Percentiles rank a stretch among this genome's conserved stretches.
phyloP scores from a whole-genome alignment of 2,329 filamentous ascomycete species.

The Colletotrichum salicis region DNA sequence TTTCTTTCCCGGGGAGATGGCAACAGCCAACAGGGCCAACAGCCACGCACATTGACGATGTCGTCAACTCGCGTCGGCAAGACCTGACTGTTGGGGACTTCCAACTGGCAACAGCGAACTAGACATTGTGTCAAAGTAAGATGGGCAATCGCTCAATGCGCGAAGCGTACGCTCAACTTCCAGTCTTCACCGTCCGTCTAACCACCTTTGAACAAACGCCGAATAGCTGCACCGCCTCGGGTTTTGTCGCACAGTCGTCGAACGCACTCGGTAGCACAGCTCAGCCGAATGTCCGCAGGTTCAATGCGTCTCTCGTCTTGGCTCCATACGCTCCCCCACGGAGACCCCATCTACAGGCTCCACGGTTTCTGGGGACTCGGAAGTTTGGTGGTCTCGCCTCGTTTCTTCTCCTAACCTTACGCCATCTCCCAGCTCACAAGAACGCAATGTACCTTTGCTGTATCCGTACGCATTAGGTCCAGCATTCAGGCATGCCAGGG shows the following conservation, averaged over 20 bases:
- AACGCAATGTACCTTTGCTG: background rate
- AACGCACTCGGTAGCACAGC: background rate
- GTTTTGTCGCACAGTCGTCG: conserved; percentile 3
- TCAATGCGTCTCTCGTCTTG: conserved; percentile 2
- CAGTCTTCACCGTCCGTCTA: background rate
- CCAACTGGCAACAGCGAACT: background rate
- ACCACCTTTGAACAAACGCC: background rate
- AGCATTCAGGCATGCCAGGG: background rate
- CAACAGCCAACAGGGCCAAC: background rate
- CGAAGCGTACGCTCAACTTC: background rate
- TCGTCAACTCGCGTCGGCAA: background rate
- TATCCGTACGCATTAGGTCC: background rate
- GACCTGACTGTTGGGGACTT: background rate
- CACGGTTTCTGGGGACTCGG: conserved; percentile 20
- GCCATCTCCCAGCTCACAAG: background rate
- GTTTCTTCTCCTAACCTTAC: background rate
- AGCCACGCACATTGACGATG: background rate
- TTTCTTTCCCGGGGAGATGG: background rate
- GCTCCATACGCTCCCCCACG: conserved; percentile 14
- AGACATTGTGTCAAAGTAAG: background rate
- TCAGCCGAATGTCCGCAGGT: conserved; percentile 8
- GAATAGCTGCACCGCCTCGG: conserved; percentile 5
- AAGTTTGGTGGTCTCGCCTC: conserved; percentile 14
- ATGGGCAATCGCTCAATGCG: background rate
- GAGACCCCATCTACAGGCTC: conserved; percentile 22